Base-by-base conservation (phyloP, 306 rosid genomes). In the Crataegus laevigata region DNA sequence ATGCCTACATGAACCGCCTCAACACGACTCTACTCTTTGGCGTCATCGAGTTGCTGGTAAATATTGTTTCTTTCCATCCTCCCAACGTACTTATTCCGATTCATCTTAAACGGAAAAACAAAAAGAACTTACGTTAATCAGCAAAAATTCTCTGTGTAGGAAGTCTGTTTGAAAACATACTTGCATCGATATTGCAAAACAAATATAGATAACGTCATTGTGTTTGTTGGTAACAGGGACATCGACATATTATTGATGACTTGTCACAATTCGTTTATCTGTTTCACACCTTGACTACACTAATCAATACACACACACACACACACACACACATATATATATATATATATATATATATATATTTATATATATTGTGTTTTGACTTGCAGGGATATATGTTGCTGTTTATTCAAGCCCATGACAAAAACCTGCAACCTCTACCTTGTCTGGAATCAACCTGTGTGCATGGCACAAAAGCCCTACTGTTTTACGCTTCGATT, bases 21-120 rank as follows among this genome's bases (percentile, higher is more conserved):
- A 81, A 86, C 84, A 83, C 91, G 11, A 77, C 85, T 81, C 72
- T 89, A 64, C 78, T 89, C 74, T 89, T 89, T 8, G 89, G 86
- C 17, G 32, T 57, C 1, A 69, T 87, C 18, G 86, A 89, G 43
- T 43, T 89, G 52, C 18, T 80, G 89, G 89, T 85, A 88, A 70
- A 60, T 42, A 32, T 66, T 43, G 22, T 51, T 57, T 11, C 45
- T 34, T 57, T 25, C 47, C 71, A 36, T 36, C 30, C 51, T 36
- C n/a, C 17, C 18, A 72, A 7, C 12, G 1, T 36, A 38, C 25
- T 24, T 61, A 3, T 29, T 29, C 30, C 8, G 21, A 64, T 28
- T 24, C 21, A 47, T 47, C 54, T 47, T 47, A 47, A 47, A 2
- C 54, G 21, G 21, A 47, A 15, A 15, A 17, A 15, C 21, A 14